A percentile compares a stretch with the other conserved stretches of the same genome.
Conservation (phyloP, 2,329 filamentous ascomycete genomes). For the Cytospora mali region DNA sequence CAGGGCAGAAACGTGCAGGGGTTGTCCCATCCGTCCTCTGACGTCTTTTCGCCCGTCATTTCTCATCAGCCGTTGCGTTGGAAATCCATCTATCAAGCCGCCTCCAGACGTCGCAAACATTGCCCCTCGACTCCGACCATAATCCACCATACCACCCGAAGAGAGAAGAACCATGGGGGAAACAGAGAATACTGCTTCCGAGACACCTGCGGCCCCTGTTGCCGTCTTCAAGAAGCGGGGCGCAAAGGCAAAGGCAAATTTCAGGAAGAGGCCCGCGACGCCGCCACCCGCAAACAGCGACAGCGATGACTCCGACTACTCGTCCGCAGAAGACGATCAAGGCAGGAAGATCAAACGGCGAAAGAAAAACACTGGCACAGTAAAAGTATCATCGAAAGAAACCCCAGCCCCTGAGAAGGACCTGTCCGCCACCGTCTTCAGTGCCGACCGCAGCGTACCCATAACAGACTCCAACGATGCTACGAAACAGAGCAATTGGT, state of each 20-base stretch:
- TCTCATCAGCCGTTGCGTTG: background rate
- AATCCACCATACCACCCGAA: background rate
- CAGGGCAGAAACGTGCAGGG: no score
- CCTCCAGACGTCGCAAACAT: background rate
- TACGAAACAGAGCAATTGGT: conserved; percentile 88
- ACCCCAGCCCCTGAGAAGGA: conserved; percentile 37
- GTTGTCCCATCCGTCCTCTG: background rate
- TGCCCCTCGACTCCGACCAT: background rate
- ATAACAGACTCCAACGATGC: conserved; percentile 79
- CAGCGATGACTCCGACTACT: conserved; percentile 60
- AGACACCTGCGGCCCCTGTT: conserved; percentile 49
- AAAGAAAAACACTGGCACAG: conserved; percentile 66
- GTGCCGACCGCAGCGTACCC: conserved; percentile 62
- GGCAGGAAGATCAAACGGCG: conserved; percentile 79
- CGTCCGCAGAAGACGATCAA: conserved; percentile 74
- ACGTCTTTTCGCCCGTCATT: conserved; percentile 11
- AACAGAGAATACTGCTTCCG: background rate
- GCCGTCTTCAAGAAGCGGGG: conserved; percentile 85
- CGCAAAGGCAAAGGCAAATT: conserved; percentile 72
- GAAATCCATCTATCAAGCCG: background rate
- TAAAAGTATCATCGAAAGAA: conserved; percentile 66
- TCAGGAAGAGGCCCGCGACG: conserved; percentile 79
- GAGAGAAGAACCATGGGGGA: background rate
- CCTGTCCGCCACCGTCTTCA: conserved; percentile 50
- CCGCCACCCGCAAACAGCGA: conserved; percentile 64